Conservation (phyloP, 2,329 filamentous ascomycete genomes). For the Aspergillus chevalieri region DNA sequence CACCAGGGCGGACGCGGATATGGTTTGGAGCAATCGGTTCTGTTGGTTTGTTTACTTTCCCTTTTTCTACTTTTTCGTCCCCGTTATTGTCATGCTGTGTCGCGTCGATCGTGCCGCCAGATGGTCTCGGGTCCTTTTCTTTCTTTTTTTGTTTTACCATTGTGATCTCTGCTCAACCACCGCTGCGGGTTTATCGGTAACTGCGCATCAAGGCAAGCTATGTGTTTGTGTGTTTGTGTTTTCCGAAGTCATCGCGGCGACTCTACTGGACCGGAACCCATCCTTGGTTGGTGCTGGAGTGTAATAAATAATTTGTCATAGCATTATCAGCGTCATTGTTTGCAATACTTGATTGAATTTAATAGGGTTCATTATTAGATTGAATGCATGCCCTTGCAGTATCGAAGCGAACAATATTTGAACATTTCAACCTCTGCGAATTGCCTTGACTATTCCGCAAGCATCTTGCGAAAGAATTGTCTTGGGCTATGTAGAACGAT, state of each 20-base stretch:
- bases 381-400: no score
- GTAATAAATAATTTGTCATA: slow-evolving; percentile 1
- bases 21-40: slow-evolving; percentile 1
- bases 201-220: background rate
- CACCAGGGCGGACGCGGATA: background rate
- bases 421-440: no score
- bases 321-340: background rate
- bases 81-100: slow-evolving; percentile 5
- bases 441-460: no score
- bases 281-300: background rate
- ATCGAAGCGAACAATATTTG: no score
- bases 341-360: background rate
- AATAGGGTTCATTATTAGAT: background rate
- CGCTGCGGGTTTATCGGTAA: background rate
- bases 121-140: slow-evolving; percentile 4
- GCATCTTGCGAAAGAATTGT: no score
- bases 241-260: background rate
- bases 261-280: background rate
- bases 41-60: slow-evolving; percentile 6
- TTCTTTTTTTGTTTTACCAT: slow-evolving; percentile 4
- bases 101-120: slow-evolving; percentile 4
- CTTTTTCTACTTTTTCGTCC: background rate
- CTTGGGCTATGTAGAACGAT: no score
- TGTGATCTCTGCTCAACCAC: background rate
- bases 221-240: background rate